Evolutionary conservation across 1,284 basidiomycete species (phyloP).

Genomic region (Puccinia triticina): DNA sequence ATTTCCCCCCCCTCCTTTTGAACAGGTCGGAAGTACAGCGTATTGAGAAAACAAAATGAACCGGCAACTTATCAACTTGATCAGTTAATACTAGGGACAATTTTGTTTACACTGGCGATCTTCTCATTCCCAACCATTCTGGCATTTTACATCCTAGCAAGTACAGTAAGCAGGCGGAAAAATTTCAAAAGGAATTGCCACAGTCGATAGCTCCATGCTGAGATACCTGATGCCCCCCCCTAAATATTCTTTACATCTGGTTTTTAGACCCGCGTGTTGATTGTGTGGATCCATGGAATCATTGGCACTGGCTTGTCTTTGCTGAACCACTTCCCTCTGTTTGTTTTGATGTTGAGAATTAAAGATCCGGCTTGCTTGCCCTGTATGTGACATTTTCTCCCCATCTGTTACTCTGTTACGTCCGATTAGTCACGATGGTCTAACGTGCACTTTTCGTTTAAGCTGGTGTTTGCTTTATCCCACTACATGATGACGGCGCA

Average conservation of each 20-base stretch:
- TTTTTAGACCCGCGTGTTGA: slow-evolving; percentile 68
- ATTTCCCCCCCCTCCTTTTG: no score
- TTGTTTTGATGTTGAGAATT: slow-evolving; percentile 78
- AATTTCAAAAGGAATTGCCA: background rate
- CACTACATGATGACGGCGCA: background rate
- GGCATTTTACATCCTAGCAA: slow-evolving; percentile 82
- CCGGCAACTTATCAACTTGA: slow-evolving; percentile 89
- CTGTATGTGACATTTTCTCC: slow-evolving; percentile 63
- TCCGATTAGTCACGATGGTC: background rate
- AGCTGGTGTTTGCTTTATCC: slow-evolving; percentile 49
- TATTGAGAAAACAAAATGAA: slow-evolving; percentile 78
- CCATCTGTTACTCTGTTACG: background rate
- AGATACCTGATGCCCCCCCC: slow-evolving; percentile 12
- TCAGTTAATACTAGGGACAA: slow-evolving; percentile 88
- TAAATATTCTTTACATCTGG: no score
- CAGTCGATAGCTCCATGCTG: slow-evolving; percentile 32
- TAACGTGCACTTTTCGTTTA: background rate
- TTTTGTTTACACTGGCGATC: slow-evolving; percentile 86
- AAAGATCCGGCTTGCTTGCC: slow-evolving; percentile 84
- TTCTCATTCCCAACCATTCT: slow-evolving; percentile 89
- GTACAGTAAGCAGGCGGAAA: slow-evolving; percentile 67
- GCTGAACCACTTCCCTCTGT: slow-evolving; percentile 88
- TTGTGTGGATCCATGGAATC: slow-evolving; percentile 67
- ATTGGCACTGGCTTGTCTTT: slow-evolving; percentile 72
- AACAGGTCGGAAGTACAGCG: slow-evolving; percentile 81